A percentile compares a stretch with the other conserved stretches of the same genome.
Evolutionary conservation across 441 rosid species (phyloP).

Genomic region (Arabidopsis hybrid): DNA sequence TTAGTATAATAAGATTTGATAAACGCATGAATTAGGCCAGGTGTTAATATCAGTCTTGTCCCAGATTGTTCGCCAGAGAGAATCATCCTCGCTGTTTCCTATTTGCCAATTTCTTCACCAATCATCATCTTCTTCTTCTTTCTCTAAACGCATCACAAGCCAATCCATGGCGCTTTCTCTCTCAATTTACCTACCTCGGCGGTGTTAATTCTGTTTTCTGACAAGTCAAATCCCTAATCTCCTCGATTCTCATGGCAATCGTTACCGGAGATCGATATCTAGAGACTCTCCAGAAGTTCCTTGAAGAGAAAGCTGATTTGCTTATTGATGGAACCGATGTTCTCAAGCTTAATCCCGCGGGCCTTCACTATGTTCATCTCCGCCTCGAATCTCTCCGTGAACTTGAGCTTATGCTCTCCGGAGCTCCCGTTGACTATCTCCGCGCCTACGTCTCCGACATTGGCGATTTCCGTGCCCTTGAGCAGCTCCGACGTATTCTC

Average conservation of each 20-base stretch:
- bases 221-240: slow-evolving; percentile 35
- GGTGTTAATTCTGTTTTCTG: background rate
- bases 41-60: slow-evolving; percentile 26
- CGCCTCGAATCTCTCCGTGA: slow-evolving; percentile 88
- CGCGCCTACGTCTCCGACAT: slow-evolving; percentile 97
- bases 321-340: slow-evolving; percentile 74
- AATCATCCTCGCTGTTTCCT: slow-evolving; percentile 40
- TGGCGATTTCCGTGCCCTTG: slow-evolving; percentile 95
- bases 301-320: slow-evolving; percentile 72
- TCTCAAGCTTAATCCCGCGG: slow-evolving; percentile 90
- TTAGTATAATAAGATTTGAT: background rate
- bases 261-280: slow-evolving; percentile 96
- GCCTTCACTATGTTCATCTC: slow-evolving; percentile 94
- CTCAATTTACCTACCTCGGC: background rate
- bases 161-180: slow-evolving; percentile 52
- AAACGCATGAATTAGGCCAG: slow-evolving; percentile 11
- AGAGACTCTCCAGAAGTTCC: slow-evolving; percentile 80
- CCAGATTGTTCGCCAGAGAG: slow-evolving; percentile 19
- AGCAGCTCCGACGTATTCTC: slow-evolving; percentile 91
- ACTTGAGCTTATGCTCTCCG: slow-evolving; percentile 79
- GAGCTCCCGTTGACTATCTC: slow-evolving; percentile 96
- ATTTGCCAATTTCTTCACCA: slow-evolving; percentile 23
- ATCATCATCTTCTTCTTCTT: slow-evolving; percentile 29
- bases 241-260: slow-evolving; percentile 59
- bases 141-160: slow-evolving; percentile 7